phyloP scores from a whole-genome alignment of 1,139 yeast species.

The Zygosaccharomyces pseudobailii region DNA sequence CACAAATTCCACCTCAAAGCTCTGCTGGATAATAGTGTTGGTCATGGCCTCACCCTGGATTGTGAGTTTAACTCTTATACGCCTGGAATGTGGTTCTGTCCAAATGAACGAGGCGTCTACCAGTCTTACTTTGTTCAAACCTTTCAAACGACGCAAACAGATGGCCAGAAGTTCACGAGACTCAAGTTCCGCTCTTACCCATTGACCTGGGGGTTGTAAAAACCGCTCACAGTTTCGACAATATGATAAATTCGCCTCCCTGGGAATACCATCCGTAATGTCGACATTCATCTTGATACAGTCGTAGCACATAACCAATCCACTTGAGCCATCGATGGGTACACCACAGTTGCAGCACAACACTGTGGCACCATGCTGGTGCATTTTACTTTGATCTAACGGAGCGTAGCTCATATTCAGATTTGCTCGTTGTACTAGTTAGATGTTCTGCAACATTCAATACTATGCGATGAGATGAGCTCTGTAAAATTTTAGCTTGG shows the following conservation, averaged over 20 bases:
- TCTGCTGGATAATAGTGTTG: slow-evolving; percentile 89
- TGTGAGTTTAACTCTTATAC: slow-evolving; percentile 83
- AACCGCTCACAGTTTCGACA: slow-evolving; percentile 97
- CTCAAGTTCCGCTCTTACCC: slow-evolving; percentile 89
- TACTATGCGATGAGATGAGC: slow-evolving; percentile 18
- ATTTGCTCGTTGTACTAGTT: not conserved
- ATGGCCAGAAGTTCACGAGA: slow-evolving; percentile 88
- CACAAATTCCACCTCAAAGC: slow-evolving; percentile 90
- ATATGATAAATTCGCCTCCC: slow-evolving; percentile 88
- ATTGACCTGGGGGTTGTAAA: slow-evolving; percentile 89
- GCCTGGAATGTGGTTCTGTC: slow-evolving; percentile 99
- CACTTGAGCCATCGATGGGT: slow-evolving; percentile 93
- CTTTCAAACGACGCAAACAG: slow-evolving; percentile 82
- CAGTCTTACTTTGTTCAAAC: slow-evolving; percentile 79
- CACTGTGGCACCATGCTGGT: slow-evolving; percentile 62
- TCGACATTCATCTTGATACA: slow-evolving; percentile 93
- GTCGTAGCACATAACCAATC: slow-evolving; percentile 95
- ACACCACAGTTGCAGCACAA: slow-evolving; percentile 98
- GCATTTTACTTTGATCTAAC: slow-evolving; percentile 25
- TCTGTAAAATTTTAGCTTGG: slow-evolving; percentile 17
- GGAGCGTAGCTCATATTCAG: slow-evolving; percentile 26
- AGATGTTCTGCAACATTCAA: not conserved
- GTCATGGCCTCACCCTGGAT: slow-evolving; percentile 96
- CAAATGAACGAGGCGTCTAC: slow-evolving; percentile 94
- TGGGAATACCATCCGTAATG: slow-evolving; percentile 91